These are phyloP conservation scores for Hydnomerulius pinastri DNA, from an alignment of 768 basidiomycete genomes.

Conservation along the genomic window DNA sequence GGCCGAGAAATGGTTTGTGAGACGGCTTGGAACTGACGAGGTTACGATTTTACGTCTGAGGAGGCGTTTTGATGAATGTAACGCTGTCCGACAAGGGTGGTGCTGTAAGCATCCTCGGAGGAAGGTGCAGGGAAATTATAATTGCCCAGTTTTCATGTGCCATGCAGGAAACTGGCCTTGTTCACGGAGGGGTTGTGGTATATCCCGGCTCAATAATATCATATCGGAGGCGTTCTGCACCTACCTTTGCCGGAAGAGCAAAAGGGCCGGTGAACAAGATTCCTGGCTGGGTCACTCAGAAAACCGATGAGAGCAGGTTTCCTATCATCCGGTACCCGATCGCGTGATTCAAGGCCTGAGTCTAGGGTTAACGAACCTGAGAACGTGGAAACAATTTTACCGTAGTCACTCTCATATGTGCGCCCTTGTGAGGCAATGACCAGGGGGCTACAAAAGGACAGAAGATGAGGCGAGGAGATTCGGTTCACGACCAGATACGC, in stretches of 20 bases:
- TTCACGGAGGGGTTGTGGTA: background rate
- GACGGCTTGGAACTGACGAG: background rate
- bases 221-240: no score
- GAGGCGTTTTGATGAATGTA: constrained; percentile 1
- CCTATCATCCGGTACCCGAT: no score
- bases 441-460: no score
- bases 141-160: background rate
- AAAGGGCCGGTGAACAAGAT: background rate
- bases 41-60: constrained; percentile 11
- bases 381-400: no score
- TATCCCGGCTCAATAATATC: no score
- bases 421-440: no score
- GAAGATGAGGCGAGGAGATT: no score
- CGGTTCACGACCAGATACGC: background rate
- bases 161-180: background rate
- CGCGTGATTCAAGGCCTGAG: no score
- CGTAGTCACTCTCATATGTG: no score
- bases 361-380: no score
- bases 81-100: background rate
- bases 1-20: background rate
- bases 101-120: background rate
- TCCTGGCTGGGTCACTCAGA: background rate
- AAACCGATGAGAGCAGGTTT: no score
- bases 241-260: no score
- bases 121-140: background rate